Evolutionary conservation across 306 rosid genomes (phyloP), one percentile per base, ranked within the genome.

Genomic region (Acacia melanoxylon): DNA sequence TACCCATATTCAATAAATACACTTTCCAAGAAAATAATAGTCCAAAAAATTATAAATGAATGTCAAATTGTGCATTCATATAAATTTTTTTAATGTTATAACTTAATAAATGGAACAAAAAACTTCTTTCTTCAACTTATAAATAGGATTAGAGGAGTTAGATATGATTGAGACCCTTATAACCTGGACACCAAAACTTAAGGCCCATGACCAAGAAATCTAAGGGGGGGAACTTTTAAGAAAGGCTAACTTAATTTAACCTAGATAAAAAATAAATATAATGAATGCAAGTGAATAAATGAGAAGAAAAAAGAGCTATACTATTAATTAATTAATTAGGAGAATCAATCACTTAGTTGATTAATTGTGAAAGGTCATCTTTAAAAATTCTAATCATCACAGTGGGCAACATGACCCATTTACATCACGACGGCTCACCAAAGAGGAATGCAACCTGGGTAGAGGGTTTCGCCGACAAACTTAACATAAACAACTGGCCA

Each of bases 381-480:
- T 49, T 31, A 8, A 4, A 51, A 51, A 48, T 48, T 16, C 0
- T 27, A 73, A 72, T 74, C 17, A 52, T 51, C 1, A 45, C 14
- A 45, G 59, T 15, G 76, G 59, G 7, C 59, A 46, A 35, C 78
- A 56, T 33, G 77, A 49, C 42, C 63, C 59, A 29, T 49, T 73
- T 44, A 25, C 76, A 72, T 72, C 67, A 52, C 15, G 78, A 74
- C 29, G 48, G 77, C 45, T 27, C 49, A 79, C 29, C 59, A 61
- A 48, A 33, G 68, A 44, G 67, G 66, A 66, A 33, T 66, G 58
- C 67, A 77, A 75, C 72, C 15, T 65, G 79, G 69, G 87, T 71
- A 29, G 22, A 72, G 85, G 84, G 80, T 71, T 78, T 75, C 48
- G 77, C 86, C 81, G 89, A 88, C 89, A 78, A 45, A 52, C 51